Base-by-base conservation (phyloP, 345 rosid species). In the Aurinia saxatilis region DNA sequence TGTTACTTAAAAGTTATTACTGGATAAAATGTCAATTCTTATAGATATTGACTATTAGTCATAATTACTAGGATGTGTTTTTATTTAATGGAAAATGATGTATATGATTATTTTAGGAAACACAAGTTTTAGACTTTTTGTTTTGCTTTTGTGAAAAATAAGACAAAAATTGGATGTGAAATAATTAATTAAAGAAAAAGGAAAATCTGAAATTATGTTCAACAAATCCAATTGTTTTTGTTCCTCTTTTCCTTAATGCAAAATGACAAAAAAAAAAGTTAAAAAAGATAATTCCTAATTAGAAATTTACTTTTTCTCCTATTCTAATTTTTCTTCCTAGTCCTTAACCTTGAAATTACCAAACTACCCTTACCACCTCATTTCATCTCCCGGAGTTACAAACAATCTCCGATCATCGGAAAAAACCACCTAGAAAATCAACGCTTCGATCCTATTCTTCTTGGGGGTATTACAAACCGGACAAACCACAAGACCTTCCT, bases 361-460 rank as follows among this genome's bases (percentile, higher is more conserved):
- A 47, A 30, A 70, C 2, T 8, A 19, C 13, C 10, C 35, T 17
- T n/a, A n/a, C n/a, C n/a, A n/a, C n/a, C 48, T 64, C 52, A 63
- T 70, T 57, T 62, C 73, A 54, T 47, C 45, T 10, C 17, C 51
- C 55, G 57, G 37, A 8, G 2, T n/a, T n/a, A n/a, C 8, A 14
- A 38, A 37, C 10, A 0, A 33, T 60, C 60, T 14, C 73, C 60
- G 54, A n/a, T 59, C 65, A 66, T 50, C 65, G 57, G 50, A 27
- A 27, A 27, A 27, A 27, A 0, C 30, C 29, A n/a, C 62, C 80
- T 79, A 79, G 73, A 21, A 68, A 68, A 75, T 49, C 55, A 87
- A 63, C 23, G 88, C 97, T 77, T 85, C 97, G 12, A 90, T 79
- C 50, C 71, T 78, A 5, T 84, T 87, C 47, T 87, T 87, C 90